phyloP scores from a whole-genome alignment of 352 stramenopile genomes.

The Globisporangium camurandrum region DNA sequence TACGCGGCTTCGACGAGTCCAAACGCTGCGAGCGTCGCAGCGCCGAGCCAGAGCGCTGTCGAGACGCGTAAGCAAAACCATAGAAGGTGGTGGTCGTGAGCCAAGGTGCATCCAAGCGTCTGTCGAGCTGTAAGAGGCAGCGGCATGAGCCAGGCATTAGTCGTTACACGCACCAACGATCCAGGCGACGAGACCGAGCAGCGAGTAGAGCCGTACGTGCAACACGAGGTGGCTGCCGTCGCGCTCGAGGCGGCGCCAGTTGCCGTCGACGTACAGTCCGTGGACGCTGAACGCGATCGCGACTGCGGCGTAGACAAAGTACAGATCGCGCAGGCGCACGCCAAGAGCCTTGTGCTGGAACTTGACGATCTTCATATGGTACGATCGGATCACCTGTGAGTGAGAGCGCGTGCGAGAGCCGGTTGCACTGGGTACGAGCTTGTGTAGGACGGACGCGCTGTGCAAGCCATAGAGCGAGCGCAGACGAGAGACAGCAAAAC shows the following conservation, averaged over 20 bases:
- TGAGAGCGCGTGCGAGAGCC: neutral
- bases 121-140: no score
- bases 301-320: constrained; percentile 50
- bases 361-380: constrained; percentile 39
- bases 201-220: constrained; percentile 58
- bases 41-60: constrained; percentile 56
- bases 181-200: constrained; percentile 42
- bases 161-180: constrained; percentile 27
- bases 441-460: neutral
- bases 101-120: no score
- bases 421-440: no score
- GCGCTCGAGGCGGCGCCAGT: constrained; percentile 42
- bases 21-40: constrained; percentile 46
- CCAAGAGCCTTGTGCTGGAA: constrained; percentile 25
- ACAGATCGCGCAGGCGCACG: constrained; percentile 46
- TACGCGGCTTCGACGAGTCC: constrained; percentile 52
- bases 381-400: constrained; percentile 35
- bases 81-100: no score
- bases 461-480: neutral
- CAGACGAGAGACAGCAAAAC: constrained; percentile 1
- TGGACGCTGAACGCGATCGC: constrained; percentile 47
- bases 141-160: no score
- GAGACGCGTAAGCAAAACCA: neutral
- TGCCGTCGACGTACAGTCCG: constrained; percentile 62
- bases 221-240: constrained; percentile 63